Evolutionary conservation across 2,329 filamentous ascomycete genomes (phyloP).

Genomic region (Verticillium dahliae): DNA sequence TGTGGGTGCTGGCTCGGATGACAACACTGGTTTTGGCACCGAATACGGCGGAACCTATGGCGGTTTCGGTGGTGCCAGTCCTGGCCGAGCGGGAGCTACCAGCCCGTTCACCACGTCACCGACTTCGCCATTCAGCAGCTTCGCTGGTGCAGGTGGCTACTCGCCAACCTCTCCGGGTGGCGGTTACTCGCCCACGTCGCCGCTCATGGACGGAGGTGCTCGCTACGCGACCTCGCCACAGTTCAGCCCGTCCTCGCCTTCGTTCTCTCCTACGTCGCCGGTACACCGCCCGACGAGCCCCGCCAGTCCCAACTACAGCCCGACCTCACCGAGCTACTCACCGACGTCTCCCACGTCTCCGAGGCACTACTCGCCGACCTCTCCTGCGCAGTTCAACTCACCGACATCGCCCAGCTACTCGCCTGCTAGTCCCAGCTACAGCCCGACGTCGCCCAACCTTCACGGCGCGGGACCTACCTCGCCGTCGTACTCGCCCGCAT

Average conservation of each 20-base stretch:
- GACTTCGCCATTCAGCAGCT: constrained; percentile 53
- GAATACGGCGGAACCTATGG: constrained; percentile 50
- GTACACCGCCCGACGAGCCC: constrained; percentile 49
- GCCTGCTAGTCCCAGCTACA: constrained; percentile 65
- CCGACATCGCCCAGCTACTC: constrained; percentile 70
- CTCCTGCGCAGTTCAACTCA: constrained; percentile 66
- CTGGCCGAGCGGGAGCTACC: constrained; percentile 46
- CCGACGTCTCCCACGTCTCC: constrained; percentile 53
- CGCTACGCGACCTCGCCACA: constrained; percentile 53
- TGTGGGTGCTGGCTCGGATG: constrained; percentile 65
- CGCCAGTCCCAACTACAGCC: constrained; percentile 56
- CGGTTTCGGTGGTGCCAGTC: constrained; percentile 50
- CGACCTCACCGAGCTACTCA: constrained; percentile 59
- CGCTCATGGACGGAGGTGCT: constrained; percentile 45
- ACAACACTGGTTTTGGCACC: constrained; percentile 54
- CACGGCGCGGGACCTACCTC: constrained; percentile 39
- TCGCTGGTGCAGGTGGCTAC: constrained; percentile 48
- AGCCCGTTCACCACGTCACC: constrained; percentile 73
- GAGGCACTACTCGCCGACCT: constrained; percentile 60
- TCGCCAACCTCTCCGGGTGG: constrained; percentile 71
- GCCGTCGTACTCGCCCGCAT: constrained; percentile 62
- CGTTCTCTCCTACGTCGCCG: constrained; percentile 57
- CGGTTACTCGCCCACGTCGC: constrained; percentile 74
- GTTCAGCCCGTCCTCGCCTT: constrained; percentile 57
- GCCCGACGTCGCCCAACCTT: constrained; percentile 58